Evolutionary conservation across 148 eudicot species (phyloP).

Genomic region (Silene uniflora): DNA sequence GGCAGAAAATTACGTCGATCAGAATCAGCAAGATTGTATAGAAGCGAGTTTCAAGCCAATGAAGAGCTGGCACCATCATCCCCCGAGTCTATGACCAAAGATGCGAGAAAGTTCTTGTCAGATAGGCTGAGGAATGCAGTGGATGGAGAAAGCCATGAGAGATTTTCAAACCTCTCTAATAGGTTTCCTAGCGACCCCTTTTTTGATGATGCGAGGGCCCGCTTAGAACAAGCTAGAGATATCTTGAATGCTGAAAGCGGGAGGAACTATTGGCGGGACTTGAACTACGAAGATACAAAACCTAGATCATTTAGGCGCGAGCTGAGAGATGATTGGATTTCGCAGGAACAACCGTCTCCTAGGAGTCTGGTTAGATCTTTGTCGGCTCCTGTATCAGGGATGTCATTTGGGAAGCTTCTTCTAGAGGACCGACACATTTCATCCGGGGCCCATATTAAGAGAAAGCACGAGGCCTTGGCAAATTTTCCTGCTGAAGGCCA

Average conservation of each 20-base stretch:
- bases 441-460: constrained; percentile 75
- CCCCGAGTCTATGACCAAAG: constrained; percentile 54
- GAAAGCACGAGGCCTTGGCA: constrained; percentile 74
- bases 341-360: constrained; percentile 51
- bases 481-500: constrained; percentile 37
- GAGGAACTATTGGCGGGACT: constrained; percentile 32
- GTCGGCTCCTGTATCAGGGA: constrained; percentile 88
- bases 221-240: constrained; percentile 42
- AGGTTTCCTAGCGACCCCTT: constrained; percentile 33
- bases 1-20: constrained; percentile 59
- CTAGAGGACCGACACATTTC: constrained; percentile 78
- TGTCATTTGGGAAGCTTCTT: constrained; percentile 89
- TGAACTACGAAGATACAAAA: constrained; percentile 40
- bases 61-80: constrained; percentile 49
- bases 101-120: constrained; percentile 49
- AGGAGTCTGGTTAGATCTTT: constrained; percentile 77
- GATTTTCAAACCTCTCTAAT: constrained; percentile 23
- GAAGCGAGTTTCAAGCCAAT: constrained; percentile 47
- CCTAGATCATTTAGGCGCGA: constrained; percentile 53
- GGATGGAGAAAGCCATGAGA: constrained; percentile 40
- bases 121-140: constrained; percentile 64
- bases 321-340: constrained; percentile 25
- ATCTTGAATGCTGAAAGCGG: constrained; percentile 33
- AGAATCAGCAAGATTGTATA: constrained; percentile 73
- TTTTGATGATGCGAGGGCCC: constrained; percentile 33